A percentile compares a stretch with the other conserved stretches of the same genome.
Evolutionary conservation across 257 asterid genomes (phyloP).

Genomic region (Nicotiana undulata): DNA sequence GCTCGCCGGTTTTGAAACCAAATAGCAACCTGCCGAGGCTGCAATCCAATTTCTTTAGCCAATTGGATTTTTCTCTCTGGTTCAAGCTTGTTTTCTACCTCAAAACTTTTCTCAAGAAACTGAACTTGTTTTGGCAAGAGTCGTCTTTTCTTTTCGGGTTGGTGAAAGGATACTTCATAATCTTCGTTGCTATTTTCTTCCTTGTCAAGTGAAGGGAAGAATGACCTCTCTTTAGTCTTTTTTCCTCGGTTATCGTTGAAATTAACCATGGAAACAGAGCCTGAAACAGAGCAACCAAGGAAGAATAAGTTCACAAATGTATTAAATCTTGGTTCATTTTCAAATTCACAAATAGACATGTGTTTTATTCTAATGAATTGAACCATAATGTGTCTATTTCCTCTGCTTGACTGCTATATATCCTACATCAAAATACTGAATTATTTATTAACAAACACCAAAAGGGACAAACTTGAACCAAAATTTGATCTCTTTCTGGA

Average conservation of each 20-base stretch:
- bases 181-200: conserved; percentile 33
- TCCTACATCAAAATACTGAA: neutral
- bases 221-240: conserved; percentile 18
- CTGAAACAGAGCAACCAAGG: conserved; percentile 29
- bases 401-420: neutral
- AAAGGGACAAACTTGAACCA: neutral
- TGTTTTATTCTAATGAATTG: too few relatives aligned
- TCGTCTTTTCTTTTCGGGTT: conserved; percentile 63
- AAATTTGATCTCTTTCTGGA: neutral
- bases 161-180: conserved; percentile 39
- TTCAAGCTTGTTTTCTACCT: conserved; percentile 17
- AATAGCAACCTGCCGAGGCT: conserved; percentile 17
- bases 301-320: neutral
- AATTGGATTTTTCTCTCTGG: conserved; percentile 12
- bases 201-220: conserved; percentile 28
- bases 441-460: neutral
- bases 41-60: conserved; percentile 13
- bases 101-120: conserved; percentile 14
- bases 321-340: neutral
- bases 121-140: conserved; percentile 36
- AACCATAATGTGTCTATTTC: neutral
- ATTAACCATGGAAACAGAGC: conserved; percentile 47
- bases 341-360: neutral
- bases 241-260: conserved; percentile 28
- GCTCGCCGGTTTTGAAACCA: conserved; percentile 21